Evolutionary conservation across 768 basidiomycete species (phyloP).

Genomic region (Suillus bovinus): DNA sequence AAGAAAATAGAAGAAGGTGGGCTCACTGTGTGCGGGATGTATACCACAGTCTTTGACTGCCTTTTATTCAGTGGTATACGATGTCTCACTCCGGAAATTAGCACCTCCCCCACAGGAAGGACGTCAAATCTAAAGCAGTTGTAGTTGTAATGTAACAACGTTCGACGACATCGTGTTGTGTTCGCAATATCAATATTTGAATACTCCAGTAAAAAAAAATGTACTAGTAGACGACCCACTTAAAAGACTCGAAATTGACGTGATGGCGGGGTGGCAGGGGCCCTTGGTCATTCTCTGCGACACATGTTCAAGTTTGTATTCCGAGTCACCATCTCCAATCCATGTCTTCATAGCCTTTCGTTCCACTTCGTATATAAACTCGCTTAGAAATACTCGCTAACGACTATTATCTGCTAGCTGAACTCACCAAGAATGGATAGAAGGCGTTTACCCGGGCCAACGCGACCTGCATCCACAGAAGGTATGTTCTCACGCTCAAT

Average conservation of each 20-base stretch:
- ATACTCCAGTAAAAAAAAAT: not conserved
- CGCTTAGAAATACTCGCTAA: slow-evolving; percentile 1
- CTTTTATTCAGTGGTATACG: slow-evolving; percentile 68
- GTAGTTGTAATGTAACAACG: not conserved
- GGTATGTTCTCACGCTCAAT: slow-evolving; percentile 46
- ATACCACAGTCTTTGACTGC: slow-evolving; percentile 8
- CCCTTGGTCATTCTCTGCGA: slow-evolving; percentile 1
- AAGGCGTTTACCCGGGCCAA: slow-evolving; percentile 58
- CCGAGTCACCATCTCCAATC: not conserved
- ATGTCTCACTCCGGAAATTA: slow-evolving; percentile 76
- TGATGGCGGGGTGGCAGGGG: slow-evolving; percentile 4
- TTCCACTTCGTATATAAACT: not conserved
- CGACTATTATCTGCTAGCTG: not conserved
- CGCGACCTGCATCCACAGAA: slow-evolving; percentile 75
- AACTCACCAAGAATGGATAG: slow-evolving; percentile 53
- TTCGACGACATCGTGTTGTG: not conserved
- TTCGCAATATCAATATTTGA: not conserved
- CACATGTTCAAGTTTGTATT: not conserved
- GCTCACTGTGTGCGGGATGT: slow-evolving; percentile 14
- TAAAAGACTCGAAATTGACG: not conserved
- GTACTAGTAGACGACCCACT: not conserved
- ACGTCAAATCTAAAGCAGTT: not conserved
- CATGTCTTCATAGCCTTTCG: not conserved
- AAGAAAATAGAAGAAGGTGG: slow-evolving; percentile 88
- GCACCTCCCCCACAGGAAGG: slow-evolving; percentile 18